Evolutionary conservation across 2,329 filamentous ascomycete species (phyloP).

Genomic region (Fusarium sp.): DNA sequence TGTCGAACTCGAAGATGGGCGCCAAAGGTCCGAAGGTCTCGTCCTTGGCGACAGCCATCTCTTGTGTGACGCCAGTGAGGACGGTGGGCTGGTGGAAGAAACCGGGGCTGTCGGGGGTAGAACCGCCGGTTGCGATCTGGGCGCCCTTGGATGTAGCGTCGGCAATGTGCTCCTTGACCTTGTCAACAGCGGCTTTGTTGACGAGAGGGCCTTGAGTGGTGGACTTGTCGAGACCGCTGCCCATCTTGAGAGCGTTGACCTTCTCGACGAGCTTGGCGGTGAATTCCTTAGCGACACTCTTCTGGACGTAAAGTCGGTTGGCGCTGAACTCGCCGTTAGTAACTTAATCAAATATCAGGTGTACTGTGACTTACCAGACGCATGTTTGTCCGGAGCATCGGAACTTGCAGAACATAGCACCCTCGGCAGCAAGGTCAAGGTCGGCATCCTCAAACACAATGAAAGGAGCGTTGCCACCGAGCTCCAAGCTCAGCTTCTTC

Average conservation of each 20-base stretch:
- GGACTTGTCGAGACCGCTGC: constrained; percentile 40
- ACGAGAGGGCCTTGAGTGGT: constrained; percentile 60
- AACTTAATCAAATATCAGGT: fast-evolving
- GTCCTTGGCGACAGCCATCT: constrained; percentile 48
- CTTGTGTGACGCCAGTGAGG: constrained; percentile 63
- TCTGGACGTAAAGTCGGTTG: constrained; percentile 53
- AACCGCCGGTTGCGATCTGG: constrained; percentile 65
- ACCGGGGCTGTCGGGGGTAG: constrained; percentile 73
- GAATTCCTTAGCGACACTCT: constrained; percentile 48
- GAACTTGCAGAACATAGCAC: constrained; percentile 60
- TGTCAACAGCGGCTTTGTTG: constrained; percentile 71
- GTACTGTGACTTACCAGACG: constrained; percentile 56
- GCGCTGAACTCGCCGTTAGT: constrained; percentile 41
- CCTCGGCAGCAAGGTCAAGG: constrained; percentile 67
- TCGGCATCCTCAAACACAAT: constrained; percentile 76
- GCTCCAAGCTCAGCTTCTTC: constrained; percentile 75
- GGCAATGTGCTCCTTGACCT: constrained; percentile 71
- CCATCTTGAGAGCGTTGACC: constrained; percentile 48
- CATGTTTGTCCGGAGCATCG: constrained; percentile 71
- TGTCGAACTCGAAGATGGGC: constrained; percentile 49
- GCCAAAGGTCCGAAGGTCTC: constrained; percentile 51
- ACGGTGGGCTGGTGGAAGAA: constrained; percentile 79
- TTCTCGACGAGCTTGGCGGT: constrained; percentile 46
- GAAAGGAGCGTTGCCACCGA: constrained; percentile 76
- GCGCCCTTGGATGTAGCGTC: constrained; percentile 72